Percentiles rank a stretch among this genome's conserved stretches.
These are phyloP conservation scores for Fusarium kyushuense DNA, from an alignment of 2,329 filamentous ascomycete genomes.

Conservation along the genomic window DNA sequence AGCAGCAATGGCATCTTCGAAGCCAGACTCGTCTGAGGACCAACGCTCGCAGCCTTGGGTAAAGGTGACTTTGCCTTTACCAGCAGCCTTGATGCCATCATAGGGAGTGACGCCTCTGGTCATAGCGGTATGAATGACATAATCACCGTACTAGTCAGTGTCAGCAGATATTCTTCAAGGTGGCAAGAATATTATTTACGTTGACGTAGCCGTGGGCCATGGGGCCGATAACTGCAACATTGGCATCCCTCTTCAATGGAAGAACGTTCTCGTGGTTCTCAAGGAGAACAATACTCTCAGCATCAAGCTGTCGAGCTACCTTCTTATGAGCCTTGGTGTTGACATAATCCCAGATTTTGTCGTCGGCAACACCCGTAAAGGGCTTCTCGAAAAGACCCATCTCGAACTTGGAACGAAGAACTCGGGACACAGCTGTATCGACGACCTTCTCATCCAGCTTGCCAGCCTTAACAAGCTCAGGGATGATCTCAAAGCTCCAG, in stretches of 20 bases:
- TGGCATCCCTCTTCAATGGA: slow-evolving; percentile 71
- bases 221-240: slow-evolving; percentile 78
- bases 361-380: slow-evolving; percentile 68
- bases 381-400: slow-evolving; percentile 79
- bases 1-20: slow-evolving; percentile 73
- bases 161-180: slow-evolving; percentile 2
- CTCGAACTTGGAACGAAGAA: slow-evolving; percentile 75
- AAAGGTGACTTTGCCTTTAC: slow-evolving; percentile 72
- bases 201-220: slow-evolving; percentile 81
- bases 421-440: slow-evolving; percentile 73
- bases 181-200: slow-evolving; percentile 55
- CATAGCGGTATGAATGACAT: slow-evolving; percentile 74
- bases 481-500: slow-evolving; percentile 76
- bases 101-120: slow-evolving; percentile 76
- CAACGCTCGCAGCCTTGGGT: slow-evolving; percentile 78
- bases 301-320: slow-evolving; percentile 72
- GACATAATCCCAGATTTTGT: slow-evolving; percentile 68
- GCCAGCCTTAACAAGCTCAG: slow-evolving; percentile 71
- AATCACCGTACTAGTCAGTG: slow-evolving; percentile 72
- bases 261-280: slow-evolving; percentile 68
- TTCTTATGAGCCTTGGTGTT: slow-evolving; percentile 70
- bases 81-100: slow-evolving; percentile 73
- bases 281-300: slow-evolving; percentile 71
- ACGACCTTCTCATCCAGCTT: slow-evolving; percentile 70
- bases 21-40: slow-evolving; percentile 76